Percentiles rank a stretch among this genome's conserved stretches.
Evolutionary conservation across 306 rosid genomes (phyloP).

Genomic region (Castanea mollissima): DNA sequence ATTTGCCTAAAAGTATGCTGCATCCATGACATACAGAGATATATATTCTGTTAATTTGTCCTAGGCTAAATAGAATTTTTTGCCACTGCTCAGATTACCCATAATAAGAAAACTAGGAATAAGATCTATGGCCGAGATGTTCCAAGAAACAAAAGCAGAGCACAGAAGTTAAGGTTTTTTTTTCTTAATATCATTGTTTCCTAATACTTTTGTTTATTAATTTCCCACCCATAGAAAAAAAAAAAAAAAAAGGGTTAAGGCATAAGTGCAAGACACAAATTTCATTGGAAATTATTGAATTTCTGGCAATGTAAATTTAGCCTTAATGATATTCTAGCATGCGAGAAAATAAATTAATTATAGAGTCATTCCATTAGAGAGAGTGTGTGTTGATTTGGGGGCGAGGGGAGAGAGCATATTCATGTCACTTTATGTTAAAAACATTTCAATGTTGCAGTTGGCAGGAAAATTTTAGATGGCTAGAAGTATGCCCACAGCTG

Average conservation of each 20-base stretch:
- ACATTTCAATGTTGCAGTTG: too few relatives aligned
- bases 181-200: not conserved
- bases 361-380: not conserved
- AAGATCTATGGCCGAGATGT: not conserved
- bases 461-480: too few relatives aligned
- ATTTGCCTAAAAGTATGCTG: not conserved
- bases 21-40: conserved; percentile 20
- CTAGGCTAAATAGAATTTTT: conserved; percentile 16
- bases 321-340: not conserved
- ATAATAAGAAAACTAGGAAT: not conserved
- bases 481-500: too few relatives aligned
- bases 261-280: not conserved
- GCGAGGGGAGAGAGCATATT: not conserved
- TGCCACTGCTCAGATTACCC: not conserved
- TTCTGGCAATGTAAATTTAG: not conserved
- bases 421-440: not conserved
- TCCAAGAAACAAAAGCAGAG: conserved; percentile 6
- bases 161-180: not conserved
- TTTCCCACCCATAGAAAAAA: not conserved
- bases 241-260: not conserved
- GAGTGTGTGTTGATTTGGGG: not conserved
- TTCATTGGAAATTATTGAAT: not conserved
- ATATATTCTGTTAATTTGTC: not conserved
- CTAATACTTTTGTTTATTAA: not conserved
- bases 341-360: too few relatives aligned